Conservation (phyloP, 768 basidiomycete species). For the Suillus spraguei region DNA sequence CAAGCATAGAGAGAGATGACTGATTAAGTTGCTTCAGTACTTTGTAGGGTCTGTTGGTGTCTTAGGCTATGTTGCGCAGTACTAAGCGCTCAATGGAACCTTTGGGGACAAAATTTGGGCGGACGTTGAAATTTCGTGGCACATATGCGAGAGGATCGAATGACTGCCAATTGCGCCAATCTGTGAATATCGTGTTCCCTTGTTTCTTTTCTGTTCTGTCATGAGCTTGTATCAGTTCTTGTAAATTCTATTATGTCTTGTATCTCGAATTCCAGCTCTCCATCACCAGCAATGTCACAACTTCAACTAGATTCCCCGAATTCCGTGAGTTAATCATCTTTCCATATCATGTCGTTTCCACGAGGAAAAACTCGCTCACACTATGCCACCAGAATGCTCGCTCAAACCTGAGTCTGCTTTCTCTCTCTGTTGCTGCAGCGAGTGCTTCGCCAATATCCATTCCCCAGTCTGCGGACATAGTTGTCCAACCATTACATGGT, state of each 20-base stretch:
- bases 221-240: conserved; percentile 17
- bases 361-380: neutral
- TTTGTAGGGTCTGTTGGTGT: neutral
- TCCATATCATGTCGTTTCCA: conserved; percentile 2
- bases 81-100: neutral
- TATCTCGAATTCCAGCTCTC: conserved; percentile 1
- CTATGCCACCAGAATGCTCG: conserved; percentile 12
- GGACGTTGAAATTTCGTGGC: conserved; percentile 28
- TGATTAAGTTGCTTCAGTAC: neutral
- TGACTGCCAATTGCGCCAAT: conserved; percentile 7
- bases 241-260: conserved; percentile 14
- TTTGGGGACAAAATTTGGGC: conserved; percentile 27
- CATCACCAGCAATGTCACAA: conserved; percentile 14
- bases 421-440: conserved; percentile 65
- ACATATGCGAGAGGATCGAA: conserved; percentile 8
- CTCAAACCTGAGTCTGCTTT: conserved; percentile 53
- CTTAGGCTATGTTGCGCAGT: neutral
- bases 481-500: conserved; percentile 18
- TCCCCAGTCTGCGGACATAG: conserved; percentile 16
- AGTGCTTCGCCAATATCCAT: conserved; percentile 50
- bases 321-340: conserved; percentile 13
- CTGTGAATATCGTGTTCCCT: conserved; percentile 4
- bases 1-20: neutral
- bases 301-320: conserved; percentile 12
- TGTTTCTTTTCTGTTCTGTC: conserved; percentile 18